Evolutionary conservation across 352 stramenopile genomes (phyloP), one percentile per base, ranked within the genome.

Genomic region (Pythium plurisporium): DNA sequence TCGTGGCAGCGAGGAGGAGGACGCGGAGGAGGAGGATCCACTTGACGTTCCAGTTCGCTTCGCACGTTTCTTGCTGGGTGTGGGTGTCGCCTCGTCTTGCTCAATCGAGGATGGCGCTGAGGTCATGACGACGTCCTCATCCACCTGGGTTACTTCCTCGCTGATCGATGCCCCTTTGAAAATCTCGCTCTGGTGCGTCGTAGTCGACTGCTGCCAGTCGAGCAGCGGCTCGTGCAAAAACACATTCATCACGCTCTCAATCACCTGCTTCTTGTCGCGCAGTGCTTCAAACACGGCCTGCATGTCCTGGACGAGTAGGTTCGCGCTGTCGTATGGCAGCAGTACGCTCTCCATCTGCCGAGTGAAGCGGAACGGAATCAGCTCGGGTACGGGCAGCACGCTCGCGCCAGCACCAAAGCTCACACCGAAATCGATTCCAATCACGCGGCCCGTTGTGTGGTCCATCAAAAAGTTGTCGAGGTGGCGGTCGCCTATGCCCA

Each of bases 391-490:
- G 7, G 84, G 81, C 20, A 97, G 58, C 37, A 87, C 61, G 57
- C 86, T 91, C 22, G 85, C 85, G 3, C 84, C 79, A 14, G 82
- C 85, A 17, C 90, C 89, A 71, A 97, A 97, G 57, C 89, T 95
- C 51, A 95, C 84, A 14, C 90, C 90, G 63, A 97, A 97, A 57
- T 97, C 90, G 31, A 97, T 97, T 34, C 85, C 86, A 44, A 97
- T 87, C 26, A 97, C 71, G 20, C 68, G 67, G 1, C 84, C 87
- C n/a, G 66, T 84, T 7, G 53, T 55, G 34, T 85, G 64, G 54
- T 96, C 84, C 1, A 97, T 70, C 9, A 97, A 58, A 50, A 96
- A 96, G 52, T 97, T 97, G 52, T 97, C 90, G 45, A 97, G 46
- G 45, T 97, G 90, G 7, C 90, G 79, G 70, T 97, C 90, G 14